phyloP scores from a whole-genome alignment of 805 yeast genomes.

The Limtongia smithiae region DNA sequence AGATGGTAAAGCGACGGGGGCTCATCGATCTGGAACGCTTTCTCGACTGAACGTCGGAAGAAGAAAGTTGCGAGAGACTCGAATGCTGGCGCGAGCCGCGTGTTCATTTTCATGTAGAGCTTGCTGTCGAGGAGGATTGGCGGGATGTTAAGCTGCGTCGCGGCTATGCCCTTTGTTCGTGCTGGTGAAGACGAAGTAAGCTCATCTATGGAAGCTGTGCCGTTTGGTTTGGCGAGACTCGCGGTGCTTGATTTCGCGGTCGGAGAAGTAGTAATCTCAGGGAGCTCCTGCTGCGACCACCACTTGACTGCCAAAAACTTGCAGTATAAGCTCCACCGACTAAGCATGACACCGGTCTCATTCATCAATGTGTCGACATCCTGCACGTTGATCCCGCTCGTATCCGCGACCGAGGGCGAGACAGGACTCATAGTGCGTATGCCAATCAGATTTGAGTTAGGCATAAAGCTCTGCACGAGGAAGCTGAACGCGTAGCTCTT shows the following conservation, averaged over 20 bases:
- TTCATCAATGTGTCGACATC: slow-evolving; percentile 62
- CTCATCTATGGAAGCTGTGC: not conserved
- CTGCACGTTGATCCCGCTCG: slow-evolving; percentile 44
- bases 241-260: slow-evolving; percentile 1
- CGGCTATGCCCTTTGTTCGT: not conserved
- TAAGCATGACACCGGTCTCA: slow-evolving; percentile 73
- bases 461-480: slow-evolving; percentile 39
- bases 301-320: slow-evolving; percentile 28
- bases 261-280: no score
- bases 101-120: slow-evolving; percentile 53
- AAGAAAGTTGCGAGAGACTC: slow-evolving; percentile 63
- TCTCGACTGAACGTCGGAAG: slow-evolving; percentile 73
- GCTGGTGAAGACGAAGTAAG: not conserved
- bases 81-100: slow-evolving; percentile 56
- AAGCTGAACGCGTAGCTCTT: slow-evolving; percentile 52
- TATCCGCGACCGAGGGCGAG: slow-evolving; percentile 32
- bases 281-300: slow-evolving; percentile 27
- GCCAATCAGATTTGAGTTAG: slow-evolving; percentile 16
- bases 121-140: slow-evolving; percentile 51
- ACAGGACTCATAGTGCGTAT: slow-evolving; percentile 34
- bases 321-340: slow-evolving; percentile 75
- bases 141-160: slow-evolving; percentile 41
- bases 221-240: not conserved
- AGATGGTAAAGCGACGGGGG: slow-evolving; percentile 53
- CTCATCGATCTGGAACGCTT: slow-evolving; percentile 75